Percentiles rank a stretch among this genome's conserved stretches.
Evolutionary conservation across 805 yeast species (phyloP).

Genomic region (Metschnikowia bowlesiae): DNA sequence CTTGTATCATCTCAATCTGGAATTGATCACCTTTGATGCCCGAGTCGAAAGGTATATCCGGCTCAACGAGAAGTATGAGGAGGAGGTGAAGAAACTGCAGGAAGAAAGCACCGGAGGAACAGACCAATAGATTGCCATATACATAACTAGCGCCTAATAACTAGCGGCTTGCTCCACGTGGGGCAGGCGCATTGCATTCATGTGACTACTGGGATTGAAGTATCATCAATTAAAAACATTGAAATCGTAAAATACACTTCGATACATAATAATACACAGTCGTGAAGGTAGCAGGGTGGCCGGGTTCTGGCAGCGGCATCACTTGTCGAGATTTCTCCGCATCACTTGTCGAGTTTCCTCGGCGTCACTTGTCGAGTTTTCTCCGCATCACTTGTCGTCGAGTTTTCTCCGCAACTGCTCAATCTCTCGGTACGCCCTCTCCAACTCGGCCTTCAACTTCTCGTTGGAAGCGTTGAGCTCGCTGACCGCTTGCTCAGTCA

Average conservation of each 20-base stretch:
- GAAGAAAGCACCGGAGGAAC: neutral
- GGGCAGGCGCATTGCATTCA: neutral
- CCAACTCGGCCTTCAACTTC: conserved; percentile 80
- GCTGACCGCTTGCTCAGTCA: conserved; percentile 85
- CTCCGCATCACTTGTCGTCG: conserved; percentile 13
- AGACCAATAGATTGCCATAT: neutral
- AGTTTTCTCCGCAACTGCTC: conserved; percentile 67
- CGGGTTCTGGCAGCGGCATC: neutral
- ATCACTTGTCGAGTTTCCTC: no score
- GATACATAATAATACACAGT: conserved; percentile 1
- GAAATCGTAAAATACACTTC: neutral
- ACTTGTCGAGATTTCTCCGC: conserved; percentile 43
- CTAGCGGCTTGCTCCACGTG: neutral
- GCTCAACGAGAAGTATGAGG: conserved; percentile 11
- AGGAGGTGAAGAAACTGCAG: neutral
- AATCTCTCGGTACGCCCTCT: conserved; percentile 86
- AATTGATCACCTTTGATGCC: conserved; percentile 23
- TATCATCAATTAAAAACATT: neutral
- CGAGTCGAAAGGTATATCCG: conserved; percentile 20
- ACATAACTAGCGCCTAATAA: neutral
- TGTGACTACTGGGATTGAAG: neutral
- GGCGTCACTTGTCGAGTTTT: no score
- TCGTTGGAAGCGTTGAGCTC: conserved; percentile 84
- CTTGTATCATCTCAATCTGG: conserved; percentile 17
- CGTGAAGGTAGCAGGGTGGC: neutral